Base-by-base conservation (phyloP, 495 filamentous ascomycete species). In the Chaetomium tenue region DNA sequence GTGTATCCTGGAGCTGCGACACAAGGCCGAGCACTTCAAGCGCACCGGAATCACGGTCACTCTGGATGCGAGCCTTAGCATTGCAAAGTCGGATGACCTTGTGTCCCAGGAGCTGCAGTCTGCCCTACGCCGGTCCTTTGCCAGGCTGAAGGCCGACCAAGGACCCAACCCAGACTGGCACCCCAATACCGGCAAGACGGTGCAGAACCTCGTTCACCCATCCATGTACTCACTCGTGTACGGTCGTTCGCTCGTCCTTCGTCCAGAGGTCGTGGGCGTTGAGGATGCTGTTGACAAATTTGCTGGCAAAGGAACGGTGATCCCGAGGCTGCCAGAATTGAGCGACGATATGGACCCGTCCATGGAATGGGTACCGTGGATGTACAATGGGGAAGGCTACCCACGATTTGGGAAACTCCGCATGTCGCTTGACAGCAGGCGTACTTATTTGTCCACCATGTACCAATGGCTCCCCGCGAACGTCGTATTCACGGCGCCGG, bases 381-480 rank as follows among this genome's bases (percentile, higher is more conserved):
- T n/a, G n/a, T n/a, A n/a, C n/a, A n/a, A n/a, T n/a, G n/a, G n/a
- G n/a, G n/a, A n/a, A n/a, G n/a, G n/a, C n/a, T n/a, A n/a, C n/a
- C n/a, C n/a, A n/a, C n/a, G n/a, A n/a, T n/a, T n/a, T n/a, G n/a
- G n/a, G n/a, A n/a, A n/a, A n/a, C n/a, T n/a, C n/a, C n/a, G n/a
- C n/a, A n/a, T n/a, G n/a, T n/a, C n/a, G n/a, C n/a, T n/a, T n/a
- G n/a, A n/a, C n/a, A n/a, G n/a, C n/a, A n/a, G n/a, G n/a, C n/a
- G n/a, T n/a, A 30, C 64, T 60, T 68, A 71, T 25, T 85, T 79
- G 79, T 83, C 82, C 0, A 71, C 67, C 0, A 40, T 63, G 3
- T 87, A 83, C 61, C 87, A 90, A 59, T 89, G 85, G 86, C 74
- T 89, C 13, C 87, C 87, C 0, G 80, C 78, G 44, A 81, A 89